Evolutionary conservation across 2,329 filamentous ascomycete genomes (phyloP).

Genomic region (Lecanicillium sp.): DNA sequence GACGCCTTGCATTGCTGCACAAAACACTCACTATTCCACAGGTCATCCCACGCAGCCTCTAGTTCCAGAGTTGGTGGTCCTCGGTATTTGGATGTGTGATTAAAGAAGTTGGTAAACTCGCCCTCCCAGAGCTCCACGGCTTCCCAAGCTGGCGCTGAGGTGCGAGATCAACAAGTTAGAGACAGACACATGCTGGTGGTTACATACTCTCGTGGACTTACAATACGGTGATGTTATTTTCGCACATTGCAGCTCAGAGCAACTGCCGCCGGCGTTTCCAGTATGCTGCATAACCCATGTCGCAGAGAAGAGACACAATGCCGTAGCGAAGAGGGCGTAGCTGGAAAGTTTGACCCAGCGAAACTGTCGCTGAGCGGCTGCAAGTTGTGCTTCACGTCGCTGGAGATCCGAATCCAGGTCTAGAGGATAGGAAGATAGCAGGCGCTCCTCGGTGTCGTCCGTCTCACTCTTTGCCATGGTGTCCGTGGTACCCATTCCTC

Average conservation of each 20-base stretch:
- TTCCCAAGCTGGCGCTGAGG: slow-evolving; percentile 5
- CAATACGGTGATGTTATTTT: slow-evolving; percentile 1
- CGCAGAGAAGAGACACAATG: no score
- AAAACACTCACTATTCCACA: slow-evolving; percentile 7
- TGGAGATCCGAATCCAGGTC: no score
- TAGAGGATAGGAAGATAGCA: no score
- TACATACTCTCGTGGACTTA: background rate
- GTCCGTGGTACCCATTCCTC: no score
- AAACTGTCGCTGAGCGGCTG: no score
- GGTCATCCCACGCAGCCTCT: slow-evolving; percentile 5
- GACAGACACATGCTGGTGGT: background rate
- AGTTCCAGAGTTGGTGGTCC: slow-evolving; percentile 7
- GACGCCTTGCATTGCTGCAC: slow-evolving; percentile 3
- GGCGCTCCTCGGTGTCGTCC: no score
- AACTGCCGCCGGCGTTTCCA: no score
- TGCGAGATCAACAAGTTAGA: background rate
- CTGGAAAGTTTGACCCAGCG: no score
- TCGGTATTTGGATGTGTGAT: slow-evolving; percentile 7
- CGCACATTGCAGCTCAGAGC: slow-evolving; percentile 1
- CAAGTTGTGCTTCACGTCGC: no score
- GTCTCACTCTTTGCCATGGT: no score
- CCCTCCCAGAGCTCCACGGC: slow-evolving; percentile 7
- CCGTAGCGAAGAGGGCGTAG: no score
- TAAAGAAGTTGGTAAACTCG: slow-evolving; percentile 6
- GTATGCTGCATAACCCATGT: no score